Conservation (phyloP, 106 monocot species). For the Dioscorea dumetorum region DNA sequence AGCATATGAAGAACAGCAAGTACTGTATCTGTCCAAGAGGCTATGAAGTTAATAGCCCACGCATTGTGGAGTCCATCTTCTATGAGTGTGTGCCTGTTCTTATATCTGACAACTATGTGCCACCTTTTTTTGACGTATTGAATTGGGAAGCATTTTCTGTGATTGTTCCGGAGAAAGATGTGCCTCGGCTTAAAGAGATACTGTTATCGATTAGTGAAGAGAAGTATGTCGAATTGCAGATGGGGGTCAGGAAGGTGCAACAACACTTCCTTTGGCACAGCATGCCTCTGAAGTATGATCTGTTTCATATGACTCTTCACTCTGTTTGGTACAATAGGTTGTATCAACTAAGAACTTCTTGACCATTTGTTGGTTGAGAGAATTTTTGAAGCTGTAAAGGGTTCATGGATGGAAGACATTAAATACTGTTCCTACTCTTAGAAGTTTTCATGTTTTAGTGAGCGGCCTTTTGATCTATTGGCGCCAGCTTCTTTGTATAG, state of each 20-base stretch:
- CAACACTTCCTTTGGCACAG: slow-evolving; percentile 86
- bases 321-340: slow-evolving; percentile 85
- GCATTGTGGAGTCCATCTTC: slow-evolving; percentile 87
- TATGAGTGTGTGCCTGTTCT: slow-evolving; percentile 92
- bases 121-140: slow-evolving; percentile 75
- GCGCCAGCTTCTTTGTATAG: too few relatives aligned
- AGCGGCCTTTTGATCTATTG: too few relatives aligned
- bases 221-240: slow-evolving; percentile 54
- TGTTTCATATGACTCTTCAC: slow-evolving; percentile 94
- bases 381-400: too few relatives aligned
- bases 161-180: slow-evolving; percentile 75
- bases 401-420: too few relatives aligned
- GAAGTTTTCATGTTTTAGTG: too few relatives aligned
- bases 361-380: too few relatives aligned
- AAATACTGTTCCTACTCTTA: too few relatives aligned
- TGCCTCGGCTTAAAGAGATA: slow-evolving; percentile 66
- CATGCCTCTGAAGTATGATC: slow-evolving; percentile 70
- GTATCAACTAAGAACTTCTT: slow-evolving; percentile 31
- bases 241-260: slow-evolving; percentile 54
- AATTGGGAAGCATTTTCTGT: slow-evolving; percentile 85
- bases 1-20: slow-evolving; percentile 85
- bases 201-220: slow-evolving; percentile 40
- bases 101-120: slow-evolving; percentile 31
- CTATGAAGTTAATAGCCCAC: slow-evolving; percentile 88
- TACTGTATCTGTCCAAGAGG: slow-evolving; percentile 95